These are phyloP conservation scores for Eucommia ulmoides DNA, from an alignment of 257 asterid genomes.

Conservation along the genomic window DNA sequence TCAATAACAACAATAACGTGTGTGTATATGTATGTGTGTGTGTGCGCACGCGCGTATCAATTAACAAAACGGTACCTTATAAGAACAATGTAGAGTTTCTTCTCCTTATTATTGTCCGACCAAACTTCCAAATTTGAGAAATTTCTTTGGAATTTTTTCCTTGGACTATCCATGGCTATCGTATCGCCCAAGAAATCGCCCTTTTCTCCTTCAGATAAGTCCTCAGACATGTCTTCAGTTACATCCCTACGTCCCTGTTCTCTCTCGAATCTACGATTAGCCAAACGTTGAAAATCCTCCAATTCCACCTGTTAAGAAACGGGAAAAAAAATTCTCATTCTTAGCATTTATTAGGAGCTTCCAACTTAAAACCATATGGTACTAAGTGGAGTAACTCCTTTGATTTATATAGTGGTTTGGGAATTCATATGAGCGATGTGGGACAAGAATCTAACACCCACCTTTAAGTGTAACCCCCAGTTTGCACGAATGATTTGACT, in stretches of 20 bases:
- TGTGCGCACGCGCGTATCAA: no score
- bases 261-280: conserved; percentile 49
- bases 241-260: conserved; percentile 72
- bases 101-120: conserved; percentile 56
- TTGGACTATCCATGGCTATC: conserved; percentile 38
- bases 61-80: conserved; percentile 48
- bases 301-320: conserved; percentile 38
- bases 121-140: conserved; percentile 46
- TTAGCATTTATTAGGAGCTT: no score
- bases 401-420: no score
- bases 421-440: no score
- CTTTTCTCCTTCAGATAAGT: conserved; percentile 72
- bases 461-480: no score
- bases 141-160: conserved; percentile 31
- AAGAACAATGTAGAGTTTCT: conserved; percentile 59
- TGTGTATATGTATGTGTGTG: no score
- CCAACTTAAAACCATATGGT: no score
- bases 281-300: conserved; percentile 46
- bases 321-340: no score
- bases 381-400: no score
- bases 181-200: conserved; percentile 49
- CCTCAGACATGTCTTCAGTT: conserved; percentile 72
- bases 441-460: no score
- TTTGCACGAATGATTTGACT: no score
- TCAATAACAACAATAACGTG: no score